These are phyloP conservation scores for Psilocybe azurescens DNA, from an alignment of 768 basidiomycete species.

Conservation along the genomic window DNA sequence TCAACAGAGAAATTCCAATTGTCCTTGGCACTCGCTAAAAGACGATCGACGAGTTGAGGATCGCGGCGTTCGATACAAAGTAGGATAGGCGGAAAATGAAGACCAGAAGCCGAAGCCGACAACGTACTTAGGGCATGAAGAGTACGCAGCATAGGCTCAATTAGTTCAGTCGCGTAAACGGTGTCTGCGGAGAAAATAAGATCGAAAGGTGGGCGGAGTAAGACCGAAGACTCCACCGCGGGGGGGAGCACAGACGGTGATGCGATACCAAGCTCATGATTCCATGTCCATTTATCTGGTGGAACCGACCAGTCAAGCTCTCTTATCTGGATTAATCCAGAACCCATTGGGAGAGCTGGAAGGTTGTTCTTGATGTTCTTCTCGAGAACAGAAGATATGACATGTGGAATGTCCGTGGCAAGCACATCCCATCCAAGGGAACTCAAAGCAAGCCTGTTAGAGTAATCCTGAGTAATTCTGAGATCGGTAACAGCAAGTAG, in stretches of 20 bases:
- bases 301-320: constrained; percentile 74
- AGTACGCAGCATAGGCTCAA: constrained; percentile 73
- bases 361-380: constrained; percentile 65
- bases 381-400: constrained; percentile 65
- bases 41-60: constrained; percentile 60
- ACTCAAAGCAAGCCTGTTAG: constrained; percentile 61
- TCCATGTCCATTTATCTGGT: constrained; percentile 63
- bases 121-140: constrained; percentile 55
- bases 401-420: constrained; percentile 73
- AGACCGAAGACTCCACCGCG: constrained; percentile 19
- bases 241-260: constrained; percentile 27
- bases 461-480: constrained; percentile 11
- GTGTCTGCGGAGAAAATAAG: constrained; percentile 87
- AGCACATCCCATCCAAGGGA: constrained; percentile 78
- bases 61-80: constrained; percentile 83
- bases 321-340: constrained; percentile 60
- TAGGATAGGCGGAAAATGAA: constrained; percentile 54
- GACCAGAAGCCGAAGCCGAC: constrained; percentile 34
- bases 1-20: constrained; percentile 63
- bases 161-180: constrained; percentile 65
- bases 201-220: constrained; percentile 66
- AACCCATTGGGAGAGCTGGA: constrained; percentile 31
- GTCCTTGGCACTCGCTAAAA: constrained; percentile 59
- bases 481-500: constrained; percentile 18
- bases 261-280: constrained; percentile 41